Percentiles rank a stretch among this genome's conserved stretches.
Conservation (phyloP, 192 early-diverging fungal species). For the Phlyctochytrium arcticum region DNA sequence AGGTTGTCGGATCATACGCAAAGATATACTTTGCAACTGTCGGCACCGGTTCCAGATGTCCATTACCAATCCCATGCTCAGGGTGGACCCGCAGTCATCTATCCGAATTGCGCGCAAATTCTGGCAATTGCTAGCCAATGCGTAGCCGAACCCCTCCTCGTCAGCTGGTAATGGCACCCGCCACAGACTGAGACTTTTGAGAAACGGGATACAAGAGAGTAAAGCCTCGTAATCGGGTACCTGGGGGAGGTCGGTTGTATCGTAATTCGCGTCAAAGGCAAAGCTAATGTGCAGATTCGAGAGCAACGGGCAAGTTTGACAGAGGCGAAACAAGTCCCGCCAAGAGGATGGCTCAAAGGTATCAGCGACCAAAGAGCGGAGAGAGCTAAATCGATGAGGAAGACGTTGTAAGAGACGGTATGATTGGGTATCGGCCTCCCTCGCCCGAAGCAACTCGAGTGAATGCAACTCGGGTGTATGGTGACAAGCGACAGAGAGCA, state of each 20-base stretch:
- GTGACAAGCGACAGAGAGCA: slow-evolving; percentile 25
- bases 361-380: slow-evolving; percentile 22
- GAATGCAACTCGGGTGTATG: slow-evolving; percentile 25
- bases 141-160: background rate
- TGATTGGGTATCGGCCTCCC: background rate
- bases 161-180: slow-evolving; percentile 19
- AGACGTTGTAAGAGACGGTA: slow-evolving; percentile 18
- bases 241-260: background rate
- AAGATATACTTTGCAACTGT: slow-evolving; percentile 15
- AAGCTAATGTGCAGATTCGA: slow-evolving; percentile 25
- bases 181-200: slow-evolving; percentile 22
- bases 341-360: slow-evolving; percentile 11
- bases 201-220: slow-evolving; percentile 13
- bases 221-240: slow-evolving; percentile 8
- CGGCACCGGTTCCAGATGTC: slow-evolving; percentile 22
- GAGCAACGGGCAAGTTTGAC: slow-evolving; percentile 14
- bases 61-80: slow-evolving; percentile 15
- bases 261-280: background rate
- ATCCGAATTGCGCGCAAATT: slow-evolving; percentile 21
- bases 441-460: slow-evolving; percentile 10
- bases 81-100: slow-evolving; percentile 15
- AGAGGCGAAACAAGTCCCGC: slow-evolving; percentile 12
- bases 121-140: slow-evolving; percentile 17
- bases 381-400: slow-evolving; percentile 12
- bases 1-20: slow-evolving; percentile 18